Evolutionary conservation across 1,139 yeast genomes (phyloP).

Genomic region (Yamadazyma membranifaciens): DNA sequence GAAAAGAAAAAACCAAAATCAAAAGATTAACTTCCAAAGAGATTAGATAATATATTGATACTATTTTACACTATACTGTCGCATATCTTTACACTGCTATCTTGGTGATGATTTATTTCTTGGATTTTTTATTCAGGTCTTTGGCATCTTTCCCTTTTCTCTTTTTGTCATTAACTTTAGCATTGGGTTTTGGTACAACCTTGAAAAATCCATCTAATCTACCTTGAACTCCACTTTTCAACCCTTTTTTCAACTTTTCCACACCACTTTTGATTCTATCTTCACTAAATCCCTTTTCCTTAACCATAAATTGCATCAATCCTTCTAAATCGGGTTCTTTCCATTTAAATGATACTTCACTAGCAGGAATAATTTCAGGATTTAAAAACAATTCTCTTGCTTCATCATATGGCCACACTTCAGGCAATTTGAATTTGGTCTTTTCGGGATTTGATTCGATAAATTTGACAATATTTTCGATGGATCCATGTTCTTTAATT

Average conservation of each 20-base stretch:
- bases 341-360: conserved; percentile 72
- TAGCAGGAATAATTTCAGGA: conserved; percentile 73
- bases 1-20: conserved; percentile 72
- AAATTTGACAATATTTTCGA: conserved; percentile 72
- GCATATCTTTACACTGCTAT: not conserved
- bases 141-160: conserved; percentile 23
- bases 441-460: conserved; percentile 59
- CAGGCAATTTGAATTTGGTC: conserved; percentile 81
- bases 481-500: conserved; percentile 77
- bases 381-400: conserved; percentile 79
- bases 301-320: conserved; percentile 67
- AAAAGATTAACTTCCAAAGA: conserved; percentile 14
- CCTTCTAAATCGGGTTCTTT: conserved; percentile 76
- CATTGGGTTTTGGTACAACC: conserved; percentile 51
- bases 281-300: conserved; percentile 83
- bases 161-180: conserved; percentile 28
- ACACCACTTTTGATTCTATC: conserved; percentile 89
- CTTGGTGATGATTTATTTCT: conserved; percentile 7
- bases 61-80: too few species aligned
- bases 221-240: conserved; percentile 86
- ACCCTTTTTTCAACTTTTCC: conserved; percentile 76
- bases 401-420: conserved; percentile 89
- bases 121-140: conserved; percentile 17
- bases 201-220: conserved; percentile 89
- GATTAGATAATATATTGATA: too few species aligned